A percentile compares a stretch with the other conserved stretches of the same genome.
phyloP scores from a whole-genome alignment of 352 stramenopile species.

The Nothophytophthora sp. region DNA sequence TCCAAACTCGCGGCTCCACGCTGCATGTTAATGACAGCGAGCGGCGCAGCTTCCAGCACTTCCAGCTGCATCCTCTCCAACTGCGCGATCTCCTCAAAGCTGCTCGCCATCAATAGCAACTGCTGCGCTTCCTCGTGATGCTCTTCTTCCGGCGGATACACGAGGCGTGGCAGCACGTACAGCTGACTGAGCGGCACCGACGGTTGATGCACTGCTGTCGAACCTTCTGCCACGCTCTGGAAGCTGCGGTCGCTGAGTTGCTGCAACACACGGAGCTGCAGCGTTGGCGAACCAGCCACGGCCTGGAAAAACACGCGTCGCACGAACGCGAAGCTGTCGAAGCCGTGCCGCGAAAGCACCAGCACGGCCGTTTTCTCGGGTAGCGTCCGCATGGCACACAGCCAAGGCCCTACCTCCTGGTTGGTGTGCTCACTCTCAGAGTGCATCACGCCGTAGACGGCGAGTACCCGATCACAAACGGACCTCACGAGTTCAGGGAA shows the following conservation, averaged over 20 bases:
- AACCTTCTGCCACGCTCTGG: too few relatives aligned
- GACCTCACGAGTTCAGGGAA: constrained; percentile 23
- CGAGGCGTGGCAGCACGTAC: constrained; percentile 13
- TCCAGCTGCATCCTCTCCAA: constrained; percentile 40
- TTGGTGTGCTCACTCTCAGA: not conserved
- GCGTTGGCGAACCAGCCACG: constrained; percentile 1
- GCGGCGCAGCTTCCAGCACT: constrained; percentile 31
- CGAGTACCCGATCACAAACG: constrained; percentile 36
- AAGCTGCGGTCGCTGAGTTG: constrained; percentile 13
- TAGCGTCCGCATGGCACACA: constrained; percentile 11
- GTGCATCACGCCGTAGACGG: constrained; percentile 14
- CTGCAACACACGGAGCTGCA: constrained; percentile 23
- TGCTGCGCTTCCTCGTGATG: constrained; percentile 3
- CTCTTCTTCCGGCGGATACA: constrained; percentile 4
- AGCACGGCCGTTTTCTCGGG: constrained; percentile 26
- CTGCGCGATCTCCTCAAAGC: constrained; percentile 26
- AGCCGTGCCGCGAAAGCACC: constrained; percentile 17
- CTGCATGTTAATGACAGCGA: constrained; percentile 52
- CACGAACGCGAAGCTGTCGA: constrained; percentile 37
- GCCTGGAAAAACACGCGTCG: constrained; percentile 33
- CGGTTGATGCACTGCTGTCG: too few relatives aligned
- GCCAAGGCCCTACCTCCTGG: constrained; percentile 17
- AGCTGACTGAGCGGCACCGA: constrained; percentile 7
- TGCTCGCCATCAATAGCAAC: constrained; percentile 30
- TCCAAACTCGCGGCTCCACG: not conserved